Conservation (phyloP, 306 rosid genomes). For the Herpetospermum pedunculosum region DNA sequence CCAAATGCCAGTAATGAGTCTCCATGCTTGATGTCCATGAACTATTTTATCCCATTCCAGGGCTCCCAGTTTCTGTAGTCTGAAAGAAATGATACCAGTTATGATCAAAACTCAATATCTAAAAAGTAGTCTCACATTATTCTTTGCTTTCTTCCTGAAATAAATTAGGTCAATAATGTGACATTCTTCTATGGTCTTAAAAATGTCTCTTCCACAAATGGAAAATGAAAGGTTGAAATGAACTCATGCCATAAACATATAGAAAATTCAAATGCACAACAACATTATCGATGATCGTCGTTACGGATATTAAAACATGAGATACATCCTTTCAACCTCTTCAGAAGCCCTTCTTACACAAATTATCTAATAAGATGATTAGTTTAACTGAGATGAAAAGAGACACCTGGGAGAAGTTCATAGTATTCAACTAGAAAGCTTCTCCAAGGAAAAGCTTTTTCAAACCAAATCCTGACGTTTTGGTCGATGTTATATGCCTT, state of each 20-base stretch:
- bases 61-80: conserved; percentile 9
- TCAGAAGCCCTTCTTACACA: not conserved
- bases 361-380: not conserved
- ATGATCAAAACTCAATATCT: not conserved
- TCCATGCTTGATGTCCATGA: conserved; percentile 14
- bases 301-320: not conserved
- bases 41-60: conserved; percentile 12
- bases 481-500: too few species aligned
- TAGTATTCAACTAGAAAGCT: not conserved
- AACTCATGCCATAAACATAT: not conserved
- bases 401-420: not conserved
- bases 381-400: not conserved
- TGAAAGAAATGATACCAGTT: not conserved
- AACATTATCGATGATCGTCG: not conserved
- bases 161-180: not conserved
- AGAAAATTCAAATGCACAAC: not conserved
- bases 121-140: not conserved
- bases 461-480: too few species aligned
- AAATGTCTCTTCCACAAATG: not conserved
- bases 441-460: not conserved
- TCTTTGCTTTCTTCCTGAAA: not conserved
- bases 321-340: not conserved
- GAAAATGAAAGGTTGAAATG: not conserved
- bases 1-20: conserved; percentile 10
- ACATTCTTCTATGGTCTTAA: not conserved